phyloP scores from a whole-genome alignment of 768 basidiomycete genomes.

The Agaricus subrufescens region DNA sequence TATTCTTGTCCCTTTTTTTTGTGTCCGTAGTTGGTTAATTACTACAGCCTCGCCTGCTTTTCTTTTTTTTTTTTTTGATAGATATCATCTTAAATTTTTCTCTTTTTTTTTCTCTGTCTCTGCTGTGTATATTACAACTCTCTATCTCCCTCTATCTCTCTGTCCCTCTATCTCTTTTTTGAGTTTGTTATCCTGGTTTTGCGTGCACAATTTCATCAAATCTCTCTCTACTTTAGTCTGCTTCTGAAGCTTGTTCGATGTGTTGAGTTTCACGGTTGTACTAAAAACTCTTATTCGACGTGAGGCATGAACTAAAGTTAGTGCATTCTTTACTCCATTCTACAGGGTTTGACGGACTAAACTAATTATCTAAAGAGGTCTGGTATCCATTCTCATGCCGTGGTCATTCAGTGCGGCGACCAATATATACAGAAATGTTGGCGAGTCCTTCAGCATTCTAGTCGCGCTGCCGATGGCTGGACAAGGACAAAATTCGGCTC shows the following conservation, averaged over 20 bases:
- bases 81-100: neutral
- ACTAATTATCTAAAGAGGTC: too few relatives aligned
- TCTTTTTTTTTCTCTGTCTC: neutral
- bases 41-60: slow-evolving; percentile 3
- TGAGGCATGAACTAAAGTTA: too few relatives aligned
- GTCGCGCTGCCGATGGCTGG: too few relatives aligned
- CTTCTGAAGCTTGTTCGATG: neutral
- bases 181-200: neutral
- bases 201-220: neutral
- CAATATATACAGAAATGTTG: too few relatives aligned
- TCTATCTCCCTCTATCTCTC: neutral
- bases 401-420: too few relatives aligned
- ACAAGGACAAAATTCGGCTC: too few relatives aligned
- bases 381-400: too few relatives aligned
- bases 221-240: neutral
- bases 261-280: neutral
- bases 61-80: slow-evolving; percentile 6
- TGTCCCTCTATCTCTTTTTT: slow-evolving; percentile 8
- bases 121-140: slow-evolving; percentile 5
- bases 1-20: slow-evolving; percentile 6
- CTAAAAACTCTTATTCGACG: too few relatives aligned
- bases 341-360: too few relatives aligned
- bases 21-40: neutral
- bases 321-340: too few relatives aligned
- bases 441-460: too few relatives aligned